Base-by-base conservation (phyloP, 305 asterid genomes). In the Fraxinus greggii region DNA sequence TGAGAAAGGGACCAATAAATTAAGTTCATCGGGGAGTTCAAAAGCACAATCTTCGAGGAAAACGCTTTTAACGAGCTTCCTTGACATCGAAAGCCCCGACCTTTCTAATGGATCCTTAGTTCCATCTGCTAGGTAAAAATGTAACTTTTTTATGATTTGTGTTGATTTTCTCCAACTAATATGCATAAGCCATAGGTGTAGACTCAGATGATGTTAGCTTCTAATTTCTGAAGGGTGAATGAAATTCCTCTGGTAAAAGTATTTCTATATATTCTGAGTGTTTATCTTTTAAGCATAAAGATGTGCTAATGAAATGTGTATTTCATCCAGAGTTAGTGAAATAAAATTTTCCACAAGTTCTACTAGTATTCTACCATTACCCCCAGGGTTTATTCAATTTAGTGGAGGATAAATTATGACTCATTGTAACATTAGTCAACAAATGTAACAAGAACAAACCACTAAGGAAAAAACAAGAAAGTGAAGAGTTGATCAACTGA, bases 51-150 rank as follows among this genome's bases (percentile, higher is more conserved):
- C 97, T 67, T 93, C 98, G 8, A 78, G 99, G 73, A 96, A 89
- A 82, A 96, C 99, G 77, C 95, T 96, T 12, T 85, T 96, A 76
- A 94, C 99, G 24, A 94, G 93, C 89, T 94, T 96, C 85, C 98
- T 96, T 65, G 99, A 95, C 80, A 84, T 91, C 40, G 92, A 94
- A 85, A 96, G 98, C 80, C 99, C 99, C 26, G 92, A 92, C 77
- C 67, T 96, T 81, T 94, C 98, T 40, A 89, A 86, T 75, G 97
- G 94, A 24, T 91, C 98, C 63, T 79, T 96, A 40, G 32, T 89
- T 86, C 99, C 99, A 32, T 87, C 97, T 59, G 91, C 99, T 56
- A 90, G 98, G 90, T 95, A 82, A 87, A 72, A 77, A 29, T 23
- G 31, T 54, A 31, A 51, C 26, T 31, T 61, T 61, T 63, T 63